Conservation (phyloP, 2,329 filamentous ascomycete species). For the Grosmannia clavigera region DNA sequence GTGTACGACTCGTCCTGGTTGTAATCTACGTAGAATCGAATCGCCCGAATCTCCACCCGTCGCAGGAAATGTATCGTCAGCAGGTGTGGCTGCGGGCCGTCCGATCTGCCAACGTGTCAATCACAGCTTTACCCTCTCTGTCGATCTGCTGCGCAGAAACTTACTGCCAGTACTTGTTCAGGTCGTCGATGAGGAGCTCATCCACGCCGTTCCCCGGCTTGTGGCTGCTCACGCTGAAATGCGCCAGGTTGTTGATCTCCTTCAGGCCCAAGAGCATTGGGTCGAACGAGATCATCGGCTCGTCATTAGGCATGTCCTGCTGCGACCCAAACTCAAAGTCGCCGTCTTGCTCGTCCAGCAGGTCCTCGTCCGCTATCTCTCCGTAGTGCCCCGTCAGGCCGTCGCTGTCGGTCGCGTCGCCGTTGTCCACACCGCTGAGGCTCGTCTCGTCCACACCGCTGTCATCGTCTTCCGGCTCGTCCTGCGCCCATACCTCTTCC, state of each 20-base stretch:
- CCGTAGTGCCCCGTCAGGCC: constrained; percentile 9
- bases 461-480: background rate
- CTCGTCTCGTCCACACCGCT: background rate
- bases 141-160: constrained; percentile 15
- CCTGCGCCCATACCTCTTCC: background rate
- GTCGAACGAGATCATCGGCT: constrained; percentile 28
- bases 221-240: constrained; percentile 69
- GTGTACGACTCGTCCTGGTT: constrained; percentile 92
- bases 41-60: constrained; percentile 62
- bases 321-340: constrained; percentile 7
- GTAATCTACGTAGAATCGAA: constrained; percentile 83
- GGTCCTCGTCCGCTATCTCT: constrained; percentile 7
- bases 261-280: constrained; percentile 50
- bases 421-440: constrained; percentile 3
- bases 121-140: background rate
- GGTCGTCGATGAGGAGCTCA: constrained; percentile 62
- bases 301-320: constrained; percentile 5
- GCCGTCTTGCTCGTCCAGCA: constrained; percentile 2
- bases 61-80: constrained; percentile 76
- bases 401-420: constrained; percentile 11
- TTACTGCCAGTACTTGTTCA: constrained; percentile 68
- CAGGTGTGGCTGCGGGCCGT: constrained; percentile 72
- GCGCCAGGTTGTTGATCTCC: constrained; percentile 74
- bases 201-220: constrained; percentile 72
- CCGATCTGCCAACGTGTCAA: constrained; percentile 40